Conservation (phyloP, 2,329 filamentous ascomycete genomes). For the Colletotrichum eremochloae region DNA sequence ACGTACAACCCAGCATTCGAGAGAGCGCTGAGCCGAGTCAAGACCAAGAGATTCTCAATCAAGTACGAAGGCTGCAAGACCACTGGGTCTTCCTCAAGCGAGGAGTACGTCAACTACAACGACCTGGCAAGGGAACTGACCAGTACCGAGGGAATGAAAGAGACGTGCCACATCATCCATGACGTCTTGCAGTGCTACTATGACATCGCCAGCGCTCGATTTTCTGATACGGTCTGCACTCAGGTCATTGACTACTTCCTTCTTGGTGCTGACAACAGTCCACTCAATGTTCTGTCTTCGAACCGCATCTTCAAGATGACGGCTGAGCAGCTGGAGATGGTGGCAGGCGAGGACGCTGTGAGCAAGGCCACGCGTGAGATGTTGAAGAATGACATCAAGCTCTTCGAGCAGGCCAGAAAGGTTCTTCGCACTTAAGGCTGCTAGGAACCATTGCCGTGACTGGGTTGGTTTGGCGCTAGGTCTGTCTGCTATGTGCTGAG, state of each 20-base stretch:
- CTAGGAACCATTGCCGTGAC: no score
- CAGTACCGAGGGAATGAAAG: slow-evolving; percentile 6
- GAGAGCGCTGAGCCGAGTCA: slow-evolving; percentile 47
- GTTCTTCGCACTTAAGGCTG: slow-evolving; percentile 14
- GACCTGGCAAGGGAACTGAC: not conserved
- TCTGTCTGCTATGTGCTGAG: not conserved
- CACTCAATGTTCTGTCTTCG: slow-evolving; percentile 65
- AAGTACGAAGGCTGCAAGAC: not conserved
- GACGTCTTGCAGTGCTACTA: slow-evolving; percentile 74
- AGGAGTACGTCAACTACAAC: not conserved
- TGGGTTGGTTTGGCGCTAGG: not conserved
- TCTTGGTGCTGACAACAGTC: slow-evolving; percentile 62
- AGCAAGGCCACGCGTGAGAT: slow-evolving; percentile 57
- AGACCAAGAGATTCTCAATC: not conserved
- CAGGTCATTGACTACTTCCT: slow-evolving; percentile 70
- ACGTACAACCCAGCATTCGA: slow-evolving; percentile 69
- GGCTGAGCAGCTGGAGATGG: slow-evolving; percentile 62
- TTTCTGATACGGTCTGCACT: slow-evolving; percentile 72
- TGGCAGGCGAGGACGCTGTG: slow-evolving; percentile 69
- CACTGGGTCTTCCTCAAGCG: fast-evolving
- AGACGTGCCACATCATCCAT: slow-evolving; percentile 65
- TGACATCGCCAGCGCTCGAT: slow-evolving; percentile 69
- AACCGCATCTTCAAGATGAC: slow-evolving; percentile 63
- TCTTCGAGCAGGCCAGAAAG: slow-evolving; percentile 55
- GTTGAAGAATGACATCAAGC: slow-evolving; percentile 61